Percentiles rank a stretch among this genome's conserved stretches.
phyloP scores from a whole-genome alignment of 2,329 filamentous ascomycete species.

The Hymenoscyphus fraxineus region DNA sequence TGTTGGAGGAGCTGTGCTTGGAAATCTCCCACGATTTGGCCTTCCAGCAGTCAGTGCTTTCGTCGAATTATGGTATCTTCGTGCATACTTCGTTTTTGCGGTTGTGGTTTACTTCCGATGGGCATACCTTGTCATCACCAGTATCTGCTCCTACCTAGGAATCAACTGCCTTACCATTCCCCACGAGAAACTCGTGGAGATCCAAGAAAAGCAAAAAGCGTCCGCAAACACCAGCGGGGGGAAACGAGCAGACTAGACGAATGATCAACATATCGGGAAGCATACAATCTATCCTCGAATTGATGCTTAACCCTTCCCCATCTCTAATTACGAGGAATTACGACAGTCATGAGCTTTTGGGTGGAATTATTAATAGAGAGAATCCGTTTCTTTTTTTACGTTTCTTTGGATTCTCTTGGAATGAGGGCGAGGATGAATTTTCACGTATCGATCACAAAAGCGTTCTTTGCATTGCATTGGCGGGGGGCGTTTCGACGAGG shows the following conservation, averaged over 20 bases:
- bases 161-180: constrained; percentile 94
- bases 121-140: constrained; percentile 85
- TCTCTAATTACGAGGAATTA: neutral
- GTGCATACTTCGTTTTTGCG: constrained; percentile 79
- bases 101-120: constrained; percentile 85
- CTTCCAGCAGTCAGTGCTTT: constrained; percentile 61
- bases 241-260: constrained; percentile 29
- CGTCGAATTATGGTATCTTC: constrained; percentile 76
- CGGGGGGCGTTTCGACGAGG: neutral
- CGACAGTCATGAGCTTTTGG: neutral
- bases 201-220: constrained; percentile 27
- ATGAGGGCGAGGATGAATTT: neutral
- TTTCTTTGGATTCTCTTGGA: neutral
- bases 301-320: neutral
- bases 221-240: constrained; percentile 26
- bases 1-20: constrained; percentile 76
- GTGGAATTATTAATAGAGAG: constrained; percentile 1
- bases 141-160: constrained; percentile 86
- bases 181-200: constrained; percentile 43
- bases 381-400: neutral
- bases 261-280: neutral
- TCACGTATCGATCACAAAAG: neutral
- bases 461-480: neutral
- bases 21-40: constrained; percentile 76
- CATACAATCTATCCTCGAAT: neutral